Evolutionary conservation across 306 rosid genomes (phyloP), one percentile per base, ranked within the genome.

Genomic region (Pyrus communis): DNA sequence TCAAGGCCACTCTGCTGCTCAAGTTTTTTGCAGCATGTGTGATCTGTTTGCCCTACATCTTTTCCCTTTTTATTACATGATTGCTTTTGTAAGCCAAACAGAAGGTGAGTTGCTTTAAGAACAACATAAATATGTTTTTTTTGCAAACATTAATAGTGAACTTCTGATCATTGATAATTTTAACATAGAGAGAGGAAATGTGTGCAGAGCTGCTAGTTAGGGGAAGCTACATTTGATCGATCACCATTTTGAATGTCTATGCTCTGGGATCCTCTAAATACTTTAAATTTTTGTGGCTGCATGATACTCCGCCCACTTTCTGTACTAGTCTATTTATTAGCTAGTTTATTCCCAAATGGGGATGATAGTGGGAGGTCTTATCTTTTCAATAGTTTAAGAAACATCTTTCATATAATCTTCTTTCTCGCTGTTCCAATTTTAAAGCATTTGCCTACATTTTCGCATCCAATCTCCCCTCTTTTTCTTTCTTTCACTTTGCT

Each of bases 11-110:
- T 82, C 14, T 77, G 58, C 74, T 82, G 81, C 74, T 51, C 55
- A 28, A 70, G 38, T 59, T 23, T 27, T 51, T 72, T 65, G 85
- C 84, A 77, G 84, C 5, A 46, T 68, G 64, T 74, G 89, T 76
- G 81, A 51, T 11, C 49, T 75, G 4, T 76, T 69, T 23, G 83
- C 86, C 89, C 84, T 59, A 80, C 81, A 85, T 77, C 70, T 4
- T 17, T 28, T 23, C 55, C 15, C 55, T 1, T 51, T 49, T 15
- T 51, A 51, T 62, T 7, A 27, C n/a, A 28, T 14, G 21, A 28
- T 62, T 2, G 67, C 40, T 13, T 27, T 25, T 62, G 25, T 27
- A 27, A 27, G 38, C 38, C 38, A 7, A 62, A 8, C 55, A 62
- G 33, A 15, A 27, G 67, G 21, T 62, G 45, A 43, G 28, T 61